Base-by-base conservation (phyloP, 2,329 filamentous ascomycete genomes). In the Myriosclerotinia scirpicola region DNA sequence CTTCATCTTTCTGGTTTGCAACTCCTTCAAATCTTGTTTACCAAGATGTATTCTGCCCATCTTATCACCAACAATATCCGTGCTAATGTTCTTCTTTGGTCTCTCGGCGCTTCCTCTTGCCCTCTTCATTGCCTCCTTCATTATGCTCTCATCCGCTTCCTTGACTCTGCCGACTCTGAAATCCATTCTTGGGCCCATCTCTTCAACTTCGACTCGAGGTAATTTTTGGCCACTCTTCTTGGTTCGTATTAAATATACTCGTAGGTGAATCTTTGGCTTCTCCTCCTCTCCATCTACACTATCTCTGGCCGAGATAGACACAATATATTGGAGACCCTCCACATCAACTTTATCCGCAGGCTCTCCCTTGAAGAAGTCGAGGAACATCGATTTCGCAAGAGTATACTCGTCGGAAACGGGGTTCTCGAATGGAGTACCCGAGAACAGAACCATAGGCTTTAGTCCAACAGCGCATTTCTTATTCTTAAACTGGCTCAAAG, bases 1-100 rank as follows among this genome's bases (percentile, higher is more conserved):
- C 87, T 99, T 99, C 93, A 99, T 98, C 87, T 99, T 99, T 76
- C 95, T 89, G 64, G 93, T 96, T 83, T 99, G 95, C 79, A 99
- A 79, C 74, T 90, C 86, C 76, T 83, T 84, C 67, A 99, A 84
- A 80, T 99, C 93, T 80, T 97, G 93, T 81, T 90, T 92, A 75
- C 91, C 92, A 68, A 96, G 80, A 78, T 99, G 95, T 70, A 99
- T 90, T 73, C 93, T 89, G 70, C 94, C 95, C 71, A 98, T 84
- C 88, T 98, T 98, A 80, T 99, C 95, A 77, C 95, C 95, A 81
- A 99, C 92, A 54, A 88, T 80, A 78, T 98, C 93, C 67, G 91
- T 96, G 65, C 88, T 86, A 73, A 99, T 90, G 79, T 99, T 99
- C 90, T 99, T 99, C 90, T 97, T 98, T 69, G 90, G 89, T 80